A percentile compares a stretch with the other conserved stretches of the same genome.
Conservation (phyloP, 1,139 yeast genomes). For the Torulaspora globosa region DNA sequence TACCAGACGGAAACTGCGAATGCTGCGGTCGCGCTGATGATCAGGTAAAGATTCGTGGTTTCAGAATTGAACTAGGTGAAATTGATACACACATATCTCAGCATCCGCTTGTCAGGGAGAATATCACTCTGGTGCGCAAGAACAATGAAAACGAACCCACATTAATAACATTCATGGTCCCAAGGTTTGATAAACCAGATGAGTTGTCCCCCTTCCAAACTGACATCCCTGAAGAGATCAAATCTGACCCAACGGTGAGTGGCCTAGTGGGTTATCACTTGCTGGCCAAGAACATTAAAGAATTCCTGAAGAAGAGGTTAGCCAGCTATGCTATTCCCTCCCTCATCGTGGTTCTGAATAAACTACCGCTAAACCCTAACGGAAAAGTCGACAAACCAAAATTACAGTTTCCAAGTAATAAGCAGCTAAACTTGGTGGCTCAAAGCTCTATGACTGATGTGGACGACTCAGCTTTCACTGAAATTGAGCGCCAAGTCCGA, state of each 20-base stretch:
- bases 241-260: conserved; percentile 63
- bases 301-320: conserved; percentile 77
- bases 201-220: conserved; percentile 31
- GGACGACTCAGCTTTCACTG: conserved; percentile 52
- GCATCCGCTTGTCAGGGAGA: conserved; percentile 87
- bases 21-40: conserved; percentile 99
- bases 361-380: conserved; percentile 91
- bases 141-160: conserved; percentile 92
- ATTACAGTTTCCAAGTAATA: conserved; percentile 88
- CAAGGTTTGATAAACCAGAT: conserved; percentile 61
- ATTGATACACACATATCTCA: conserved; percentile 95
- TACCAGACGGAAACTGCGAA: conserved; percentile 96
- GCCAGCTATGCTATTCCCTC: conserved; percentile 95
- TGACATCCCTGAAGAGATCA: conserved; percentile 39
- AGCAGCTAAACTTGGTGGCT: conserved; percentile 57
- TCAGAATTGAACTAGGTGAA: conserved; percentile 96
- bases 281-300: conserved; percentile 74
- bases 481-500: conserved; percentile 62
- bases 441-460: conserved; percentile 40
- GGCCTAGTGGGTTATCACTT: conserved; percentile 76
- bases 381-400: conserved; percentile 98
- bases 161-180: conserved; percentile 86
- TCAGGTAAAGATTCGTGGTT: conserved; percentile 97
- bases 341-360: conserved; percentile 77
- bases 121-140: conserved; percentile 85